Conservation (phyloP, 2,329 filamentous ascomycete genomes). For the Alternaria brassicicola region DNA sequence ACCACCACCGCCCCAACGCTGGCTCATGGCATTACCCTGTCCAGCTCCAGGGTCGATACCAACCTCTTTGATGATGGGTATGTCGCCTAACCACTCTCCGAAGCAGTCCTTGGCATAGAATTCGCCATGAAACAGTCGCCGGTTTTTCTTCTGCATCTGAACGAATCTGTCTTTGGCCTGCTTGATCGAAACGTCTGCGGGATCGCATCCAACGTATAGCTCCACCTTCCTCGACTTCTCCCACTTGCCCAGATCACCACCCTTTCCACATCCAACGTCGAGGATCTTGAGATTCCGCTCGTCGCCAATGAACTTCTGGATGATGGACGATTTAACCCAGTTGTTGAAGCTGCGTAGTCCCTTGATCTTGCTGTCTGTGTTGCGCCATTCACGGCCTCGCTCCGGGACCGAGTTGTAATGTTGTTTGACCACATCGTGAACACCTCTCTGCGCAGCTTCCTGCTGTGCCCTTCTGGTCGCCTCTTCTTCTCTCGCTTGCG, state of each 20-base stretch:
- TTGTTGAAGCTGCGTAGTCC: conserved; percentile 95
- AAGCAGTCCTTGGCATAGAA: conserved; percentile 95
- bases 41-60: conserved; percentile 79
- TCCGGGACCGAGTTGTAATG: conserved; percentile 98
- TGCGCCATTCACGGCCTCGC: conserved; percentile 90
- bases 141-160: conserved; percentile 67
- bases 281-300: conserved; percentile 74
- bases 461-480: conserved; percentile 56
- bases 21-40: conserved; percentile 64
- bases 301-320: conserved; percentile 79
- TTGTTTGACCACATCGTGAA: conserved; percentile 85
- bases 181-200: conserved; percentile 87
- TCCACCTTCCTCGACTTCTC: conserved; percentile 87
- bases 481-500: conserved; percentile 50
- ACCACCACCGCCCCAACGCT: conserved; percentile 71
- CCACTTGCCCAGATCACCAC: conserved; percentile 95
- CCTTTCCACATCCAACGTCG: conserved; percentile 96
- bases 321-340: conserved; percentile 97
- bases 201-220: conserved; percentile 92
- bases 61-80: conserved; percentile 82
- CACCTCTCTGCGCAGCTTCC: conserved; percentile 58
- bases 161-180: conserved; percentile 86
- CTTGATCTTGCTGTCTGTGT: conserved; percentile 93
- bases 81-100: conserved; percentile 78
- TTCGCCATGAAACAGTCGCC: conserved; percentile 77